Base-by-base conservation (phyloP, 192 early-diverging fungal genomes). In the Phlyctochytrium planicorne region DNA sequence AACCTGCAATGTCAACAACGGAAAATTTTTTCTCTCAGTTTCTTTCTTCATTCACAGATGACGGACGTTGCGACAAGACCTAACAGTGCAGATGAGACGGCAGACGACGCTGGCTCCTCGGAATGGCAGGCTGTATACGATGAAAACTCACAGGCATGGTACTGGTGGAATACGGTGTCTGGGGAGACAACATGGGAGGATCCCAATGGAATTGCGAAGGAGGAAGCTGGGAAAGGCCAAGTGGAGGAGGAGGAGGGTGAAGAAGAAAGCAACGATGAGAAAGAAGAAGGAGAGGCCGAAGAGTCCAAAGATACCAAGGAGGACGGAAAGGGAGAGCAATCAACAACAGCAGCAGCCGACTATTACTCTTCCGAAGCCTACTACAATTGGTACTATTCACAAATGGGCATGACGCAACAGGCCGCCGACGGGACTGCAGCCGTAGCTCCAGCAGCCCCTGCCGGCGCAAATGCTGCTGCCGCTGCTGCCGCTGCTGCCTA, bases 301-400 rank as follows among this genome's bases (percentile, higher is more conserved):
- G n/a, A n/a, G n/a, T n/a, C n/a, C 20, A 30, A 32, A 66, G n/a
- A 24, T 17, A 63, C 23, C n/a, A 50, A 37, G 14, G 16, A 37
- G n/a, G n/a, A n/a, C n/a, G n/a, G n/a, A n/a, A n/a, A n/a, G n/a
- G 17, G 57, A 1, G 57, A 24, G 30, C 66, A 34, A 23, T 14
- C 55, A n/a, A 16, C 59, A 6, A 1, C 40, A 30, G 17, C 53
- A 17, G 17, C 30, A 23, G 52, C 66, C 20, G 61, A 72, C 53
- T 77, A 69, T 47, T 73, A 74, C 55, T 30, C 53, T 23, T 75
- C 70, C 52, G 33, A 74, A 27, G 75, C 61, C 23, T 77, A 77
- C 53, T 69, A 69, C 30, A 40, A 77, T 27, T 77, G 75, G 75
- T 77, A 77, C 60, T 70, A 77, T 50, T 71, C 71, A n/a, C 30